Base-by-base conservation (phyloP, 192 early-diverging fungal species). In the Backusella westeae region DNA sequence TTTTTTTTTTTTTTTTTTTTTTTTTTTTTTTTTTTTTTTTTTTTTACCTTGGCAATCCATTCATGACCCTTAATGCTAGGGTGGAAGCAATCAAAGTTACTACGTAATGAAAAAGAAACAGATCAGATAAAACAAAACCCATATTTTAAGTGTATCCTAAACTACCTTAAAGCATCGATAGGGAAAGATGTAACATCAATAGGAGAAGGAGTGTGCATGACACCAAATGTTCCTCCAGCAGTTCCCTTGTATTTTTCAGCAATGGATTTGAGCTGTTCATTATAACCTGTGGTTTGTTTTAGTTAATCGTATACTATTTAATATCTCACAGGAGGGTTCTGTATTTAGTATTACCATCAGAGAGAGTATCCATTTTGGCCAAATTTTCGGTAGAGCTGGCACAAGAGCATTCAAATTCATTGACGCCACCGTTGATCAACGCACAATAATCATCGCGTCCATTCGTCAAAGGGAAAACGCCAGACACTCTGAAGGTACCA, bases 41-140 rank as follows among this genome's bases (percentile, higher is more conserved):
- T 67, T 71, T 46, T 71, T 73, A 73, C 72, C 52, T 73, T 73
- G 7, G 72, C 72, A 34, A 73, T 26, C 46, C 53, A 73, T 38
- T 52, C 15, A 36, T 73, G 72, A 4, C 72, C 72, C 14, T 35
- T 23, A 7, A 73, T 49, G 6, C 73, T 67, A 19, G 88, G 88
- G 74, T 89, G 88, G 77, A 89, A 89, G 53, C 88, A 89, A 63
- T 89, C 88, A 66, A 82, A 68, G 29, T 80, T 76, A 71, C 83
- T 86, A 39, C 83, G 34, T n/a, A 42, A 34, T 26, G 80, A 63
- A 7, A 59, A 59, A n/a, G 26, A 14, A 36, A n/a, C 46, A 21
- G 17, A 12, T 21, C 10, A 56, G 17, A 23, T 56, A 56, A 59
- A 56, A 0, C 6, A 9, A 34, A 32, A 35, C 4, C 5, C 0